These are phyloP conservation scores for Barnettozyma californica DNA, from an alignment of 805 yeast species.

Conservation along the genomic window DNA sequence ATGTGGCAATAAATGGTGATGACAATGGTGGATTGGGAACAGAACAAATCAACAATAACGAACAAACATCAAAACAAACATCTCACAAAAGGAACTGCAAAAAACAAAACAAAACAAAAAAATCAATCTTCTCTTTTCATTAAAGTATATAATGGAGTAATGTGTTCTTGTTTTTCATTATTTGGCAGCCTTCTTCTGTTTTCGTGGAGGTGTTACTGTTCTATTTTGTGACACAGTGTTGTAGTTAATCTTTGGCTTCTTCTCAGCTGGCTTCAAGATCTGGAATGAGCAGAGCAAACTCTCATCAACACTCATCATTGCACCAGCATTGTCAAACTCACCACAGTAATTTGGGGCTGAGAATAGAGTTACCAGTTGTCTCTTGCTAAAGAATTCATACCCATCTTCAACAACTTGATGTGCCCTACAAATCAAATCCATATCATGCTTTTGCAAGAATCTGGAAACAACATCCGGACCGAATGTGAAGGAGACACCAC, in stretches of 20 bases:
- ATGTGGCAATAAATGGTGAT: neutral
- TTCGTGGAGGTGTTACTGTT: slow-evolving; percentile 56
- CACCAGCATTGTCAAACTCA: slow-evolving; percentile 98
- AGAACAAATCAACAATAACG: neutral
- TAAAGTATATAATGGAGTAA: slow-evolving; percentile 3
- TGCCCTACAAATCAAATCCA: slow-evolving; percentile 97
- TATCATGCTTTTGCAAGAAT: slow-evolving; percentile 93
- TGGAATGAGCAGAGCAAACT: slow-evolving; percentile 92
- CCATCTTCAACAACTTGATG: slow-evolving; percentile 99
- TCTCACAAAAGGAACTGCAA: neutral
- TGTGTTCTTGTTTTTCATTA: slow-evolving; percentile 18
- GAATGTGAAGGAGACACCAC: slow-evolving; percentile 98
- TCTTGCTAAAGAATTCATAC: slow-evolving; percentile 91
- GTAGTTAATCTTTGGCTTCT: slow-evolving; percentile 67
- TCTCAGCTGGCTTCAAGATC: slow-evolving; percentile 96
- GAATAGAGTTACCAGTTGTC: slow-evolving; percentile 92
- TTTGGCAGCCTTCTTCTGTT: slow-evolving; percentile 46
- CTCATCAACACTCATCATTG: slow-evolving; percentile 99
- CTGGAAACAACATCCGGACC: slow-evolving; percentile 99
- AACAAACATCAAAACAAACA: slow-evolving; percentile 1
- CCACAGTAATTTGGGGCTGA: slow-evolving; percentile 99
- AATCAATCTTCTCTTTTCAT: slow-evolving; percentile 1
- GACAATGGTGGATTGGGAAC: neutral
- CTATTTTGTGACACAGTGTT: slow-evolving; percentile 37
- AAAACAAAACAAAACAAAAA: neutral